A percentile compares a stretch with the other conserved stretches of the same genome.
These are phyloP conservation scores for Fragaria vesca DNA, from an alignment of 306 rosid species.

Conservation along the genomic window DNA sequence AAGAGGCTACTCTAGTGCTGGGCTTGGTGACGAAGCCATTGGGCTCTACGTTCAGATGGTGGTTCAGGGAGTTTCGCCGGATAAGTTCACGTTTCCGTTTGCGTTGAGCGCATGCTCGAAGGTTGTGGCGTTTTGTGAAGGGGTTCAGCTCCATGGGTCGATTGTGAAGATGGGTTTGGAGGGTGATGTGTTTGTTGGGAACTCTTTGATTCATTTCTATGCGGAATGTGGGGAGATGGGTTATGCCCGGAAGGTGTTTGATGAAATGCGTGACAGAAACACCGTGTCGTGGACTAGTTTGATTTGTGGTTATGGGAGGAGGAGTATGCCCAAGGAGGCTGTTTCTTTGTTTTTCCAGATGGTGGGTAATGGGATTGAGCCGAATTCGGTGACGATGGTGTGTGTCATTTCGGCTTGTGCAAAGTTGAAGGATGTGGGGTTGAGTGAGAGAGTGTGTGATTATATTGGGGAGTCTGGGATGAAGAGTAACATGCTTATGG, in stretches of 20 bases:
- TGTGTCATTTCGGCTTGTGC: constrained; percentile 79
- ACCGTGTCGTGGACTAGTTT: constrained; percentile 88
- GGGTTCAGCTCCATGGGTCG: no score
- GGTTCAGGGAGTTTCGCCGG: not conserved
- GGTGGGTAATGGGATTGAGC: constrained; percentile 52
- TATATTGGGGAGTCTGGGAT: no score
- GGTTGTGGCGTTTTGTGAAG: constrained; percentile 33
- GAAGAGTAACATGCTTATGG: no score
- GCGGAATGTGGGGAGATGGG: constrained; percentile 54
- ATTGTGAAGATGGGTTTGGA: constrained; percentile 62
- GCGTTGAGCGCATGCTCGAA: constrained; percentile 60
- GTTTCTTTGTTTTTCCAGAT: constrained; percentile 54
- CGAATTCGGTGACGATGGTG: constrained; percentile 65
- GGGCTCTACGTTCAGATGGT: no score
- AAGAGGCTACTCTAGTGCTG: no score
- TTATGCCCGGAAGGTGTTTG: constrained; percentile 22
- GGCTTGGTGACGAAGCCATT: no score
- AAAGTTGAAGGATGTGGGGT: constrained; percentile 62
- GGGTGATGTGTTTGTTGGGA: constrained; percentile 51
- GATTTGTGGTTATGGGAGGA: constrained; percentile 27
- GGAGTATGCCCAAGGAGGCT: no score
- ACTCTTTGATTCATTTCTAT: constrained; percentile 67
- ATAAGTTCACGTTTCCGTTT: constrained; percentile 40
- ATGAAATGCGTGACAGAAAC: constrained; percentile 3
- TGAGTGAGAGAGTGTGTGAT: constrained; percentile 30